Base-by-base conservation (phyloP, 2,329 filamentous ascomycete genomes). In the Aspergillus brunneoviolaceus region DNA sequence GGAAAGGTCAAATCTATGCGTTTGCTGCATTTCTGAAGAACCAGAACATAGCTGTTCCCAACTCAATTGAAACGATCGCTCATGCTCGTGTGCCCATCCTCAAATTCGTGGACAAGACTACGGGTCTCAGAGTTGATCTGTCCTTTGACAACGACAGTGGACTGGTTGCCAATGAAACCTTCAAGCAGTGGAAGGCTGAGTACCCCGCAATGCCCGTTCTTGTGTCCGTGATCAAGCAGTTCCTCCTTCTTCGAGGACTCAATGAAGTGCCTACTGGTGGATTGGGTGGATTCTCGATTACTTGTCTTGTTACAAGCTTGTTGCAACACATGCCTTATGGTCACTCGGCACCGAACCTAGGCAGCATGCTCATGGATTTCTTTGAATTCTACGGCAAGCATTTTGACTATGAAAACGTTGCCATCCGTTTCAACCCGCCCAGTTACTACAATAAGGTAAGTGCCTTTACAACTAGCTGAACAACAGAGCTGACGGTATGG, bases 141-240 rank as follows among this genome's bases (percentile, higher is more conserved):
- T 98, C 93, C 0, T 97, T 99, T 72, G 94, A 99, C 77, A 98
- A 97, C 71, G 77, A 88, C 39, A 91, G 89, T 48, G 95, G 95
- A 11, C 79, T 97, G 10, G 77, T 84, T 19, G 94, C 95, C 2
- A 89, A 95, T 69, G 79, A 87, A 19, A 97, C 92, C 0, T 96
- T 97, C 72, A 76, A 87, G 57, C 74, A 80, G 0, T 99, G 95
- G 95, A 93, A 90, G 75, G 68, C 80, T 14, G 80, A 88, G 56
- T 96, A 89, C 65, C 93, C 94, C 0, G 87, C 87, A 9, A 93
- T 98, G 91, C 90, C 92, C 0, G 85, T 91, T 47, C 80, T 99
- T 25, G 91, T 96, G 42, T 89, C 92, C 0, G 74, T 98, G 27
- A 85, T 99, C 77, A 99, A 99, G 79, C 95, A 99, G 66, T 93